Evolutionary conservation across 129 eudicot species (phyloP).

Genomic region (Kitagawia praeruptora): DNA sequence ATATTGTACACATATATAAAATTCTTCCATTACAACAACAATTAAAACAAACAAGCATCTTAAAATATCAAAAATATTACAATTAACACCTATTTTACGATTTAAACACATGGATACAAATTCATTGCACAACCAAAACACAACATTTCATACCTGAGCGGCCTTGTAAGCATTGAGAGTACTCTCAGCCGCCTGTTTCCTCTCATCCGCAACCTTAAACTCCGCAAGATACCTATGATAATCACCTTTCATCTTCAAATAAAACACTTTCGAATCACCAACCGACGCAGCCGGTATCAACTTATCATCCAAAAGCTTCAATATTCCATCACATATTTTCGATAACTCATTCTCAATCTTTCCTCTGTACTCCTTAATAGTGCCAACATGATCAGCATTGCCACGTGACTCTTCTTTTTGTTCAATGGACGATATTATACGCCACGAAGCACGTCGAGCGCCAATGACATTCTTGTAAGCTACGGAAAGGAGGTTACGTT

Average conservation of each 20-base stretch:
- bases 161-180: slow-evolving; percentile 23
- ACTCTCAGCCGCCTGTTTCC: slow-evolving; percentile 21
- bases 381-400: slow-evolving; percentile 18
- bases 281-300: slow-evolving; percentile 15
- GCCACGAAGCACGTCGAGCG: slow-evolving; percentile 25
- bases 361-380: slow-evolving; percentile 19
- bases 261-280: slow-evolving; percentile 24
- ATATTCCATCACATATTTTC: slow-evolving; percentile 16
- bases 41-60: too few species aligned
- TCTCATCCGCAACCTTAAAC: slow-evolving; percentile 18
- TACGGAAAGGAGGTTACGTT: slow-evolving; percentile 24
- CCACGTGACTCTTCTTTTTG: slow-evolving; percentile 28
- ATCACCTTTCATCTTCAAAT: slow-evolving; percentile 26
- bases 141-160: slow-evolving; percentile 13
- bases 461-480: slow-evolving; percentile 10
- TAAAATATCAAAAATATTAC: neutral
- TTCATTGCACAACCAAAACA: neutral
- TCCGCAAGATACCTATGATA: slow-evolving; percentile 23
- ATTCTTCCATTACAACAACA: neutral
- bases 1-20: neutral
- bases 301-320: slow-evolving; percentile 20
- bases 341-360: slow-evolving; percentile 24
- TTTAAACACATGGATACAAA: too few species aligned
- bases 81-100: too few species aligned
- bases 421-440: slow-evolving; percentile 21